Evolutionary conservation across 306 rosid species (phyloP).

Genomic region (Alnus rubra): DNA sequence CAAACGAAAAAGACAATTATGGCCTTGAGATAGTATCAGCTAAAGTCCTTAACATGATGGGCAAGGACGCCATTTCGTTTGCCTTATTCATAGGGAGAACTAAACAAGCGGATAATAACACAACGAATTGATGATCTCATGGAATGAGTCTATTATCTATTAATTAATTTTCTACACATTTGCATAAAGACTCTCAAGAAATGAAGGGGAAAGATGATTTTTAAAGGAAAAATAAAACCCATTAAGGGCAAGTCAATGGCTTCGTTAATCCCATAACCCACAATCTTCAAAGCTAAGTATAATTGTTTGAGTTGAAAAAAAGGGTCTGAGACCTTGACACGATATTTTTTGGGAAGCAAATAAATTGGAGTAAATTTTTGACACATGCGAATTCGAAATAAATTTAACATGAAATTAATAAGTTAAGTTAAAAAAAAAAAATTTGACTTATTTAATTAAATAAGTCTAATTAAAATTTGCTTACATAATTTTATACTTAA

Average conservation of each 20-base stretch:
- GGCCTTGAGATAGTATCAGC: background rate
- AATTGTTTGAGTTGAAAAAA: too few species aligned
- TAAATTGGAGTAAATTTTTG: too few species aligned
- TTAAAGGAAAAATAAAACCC: background rate
- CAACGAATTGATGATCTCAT: constrained; percentile 26
- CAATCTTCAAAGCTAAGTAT: constrained; percentile 22
- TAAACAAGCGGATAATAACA: constrained; percentile 19
- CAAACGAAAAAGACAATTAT: constrained; percentile 26
- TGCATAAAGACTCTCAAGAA: constrained; percentile 26
- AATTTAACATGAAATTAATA: too few species aligned
- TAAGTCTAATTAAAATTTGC: too few species aligned
- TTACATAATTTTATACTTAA: too few species aligned
- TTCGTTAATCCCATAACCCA: constrained; percentile 34
- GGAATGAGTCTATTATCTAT: constrained; percentile 32
- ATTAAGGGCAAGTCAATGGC: constrained; percentile 38
- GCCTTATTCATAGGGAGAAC: constrained; percentile 44
- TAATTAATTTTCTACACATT: too few species aligned
- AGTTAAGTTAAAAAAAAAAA: too few species aligned
- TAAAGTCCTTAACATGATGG: constrained; percentile 18
- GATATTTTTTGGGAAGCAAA: too few species aligned
- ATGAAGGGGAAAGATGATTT: constrained; percentile 30
- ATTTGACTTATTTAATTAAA: too few species aligned
- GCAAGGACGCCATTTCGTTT: constrained; percentile 31
- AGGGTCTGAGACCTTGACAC: too few species aligned
- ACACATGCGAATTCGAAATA: too few species aligned